A percentile compares a stretch with the other conserved stretches of the same genome.
Evolutionary conservation across 345 rosid genomes (phyloP).

Genomic region (Acer saccharum): DNA sequence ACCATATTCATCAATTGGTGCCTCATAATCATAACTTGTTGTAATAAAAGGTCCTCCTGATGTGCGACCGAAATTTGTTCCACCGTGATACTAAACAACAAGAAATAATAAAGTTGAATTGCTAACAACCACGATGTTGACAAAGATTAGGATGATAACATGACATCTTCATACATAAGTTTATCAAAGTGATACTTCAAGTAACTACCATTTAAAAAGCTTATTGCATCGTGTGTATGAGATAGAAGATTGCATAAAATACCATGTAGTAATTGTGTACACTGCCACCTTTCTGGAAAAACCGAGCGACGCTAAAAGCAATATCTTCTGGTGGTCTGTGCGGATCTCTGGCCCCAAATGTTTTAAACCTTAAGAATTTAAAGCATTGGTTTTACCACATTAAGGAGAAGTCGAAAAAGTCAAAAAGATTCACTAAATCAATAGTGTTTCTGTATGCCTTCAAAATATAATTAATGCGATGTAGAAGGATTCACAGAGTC

Average conservation of each 20-base stretch:
- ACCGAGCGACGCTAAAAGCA: slow-evolving; percentile 87
- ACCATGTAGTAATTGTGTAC: slow-evolving; percentile 95
- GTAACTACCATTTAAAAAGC: background rate
- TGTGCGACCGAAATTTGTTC: slow-evolving; percentile 96
- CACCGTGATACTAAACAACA: slow-evolving; percentile 82
- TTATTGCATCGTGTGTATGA: background rate
- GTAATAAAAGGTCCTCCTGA: slow-evolving; percentile 95
- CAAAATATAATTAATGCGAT: background rate
- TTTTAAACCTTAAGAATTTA: slow-evolving; percentile 65
- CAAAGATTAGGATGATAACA: slow-evolving; percentile 1
- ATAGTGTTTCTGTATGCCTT: background rate
- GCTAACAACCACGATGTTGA: background rate
- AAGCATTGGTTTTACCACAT: background rate
- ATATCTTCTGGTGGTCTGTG: slow-evolving; percentile 90
- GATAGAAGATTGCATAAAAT: slow-evolving; percentile 21
- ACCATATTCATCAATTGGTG: slow-evolving; percentile 99
- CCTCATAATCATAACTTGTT: slow-evolving; percentile 96
- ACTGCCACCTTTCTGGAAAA: slow-evolving; percentile 91
- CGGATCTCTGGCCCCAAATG: slow-evolving; percentile 88
- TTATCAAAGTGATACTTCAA: background rate
- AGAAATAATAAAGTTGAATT: slow-evolving; percentile 1
- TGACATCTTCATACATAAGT: background rate
- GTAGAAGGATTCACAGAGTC: background rate
- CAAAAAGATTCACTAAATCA: background rate
- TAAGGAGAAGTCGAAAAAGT: slow-evolving; percentile 15